A percentile compares a stretch with the other conserved stretches of the same genome.
These are phyloP conservation scores for Orbilia javanica DNA, from an alignment of 2,329 filamentous ascomycete genomes.

Conservation along the genomic window DNA sequence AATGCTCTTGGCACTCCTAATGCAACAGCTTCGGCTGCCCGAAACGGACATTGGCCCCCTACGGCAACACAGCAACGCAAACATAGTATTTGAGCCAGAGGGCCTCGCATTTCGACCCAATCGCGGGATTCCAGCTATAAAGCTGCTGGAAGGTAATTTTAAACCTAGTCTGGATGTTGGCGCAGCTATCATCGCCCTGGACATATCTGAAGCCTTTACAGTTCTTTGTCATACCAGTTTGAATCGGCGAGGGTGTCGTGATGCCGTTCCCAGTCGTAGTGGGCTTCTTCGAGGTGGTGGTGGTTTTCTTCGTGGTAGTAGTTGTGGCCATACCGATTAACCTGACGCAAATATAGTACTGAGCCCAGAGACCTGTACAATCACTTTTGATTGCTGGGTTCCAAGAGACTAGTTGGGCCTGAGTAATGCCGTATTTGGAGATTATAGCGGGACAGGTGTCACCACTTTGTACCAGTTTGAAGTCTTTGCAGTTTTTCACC, in stretches of 20 bases:
- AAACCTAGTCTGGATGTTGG: too few relatives aligned
- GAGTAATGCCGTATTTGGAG: neutral
- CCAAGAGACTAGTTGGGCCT: neutral
- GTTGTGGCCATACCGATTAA: neutral
- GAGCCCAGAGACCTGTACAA: neutral
- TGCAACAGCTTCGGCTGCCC: neutral
- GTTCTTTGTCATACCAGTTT: too few relatives aligned
- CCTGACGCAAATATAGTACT: neutral
- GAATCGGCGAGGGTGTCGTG: too few relatives aligned
- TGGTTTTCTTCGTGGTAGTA: too few relatives aligned
- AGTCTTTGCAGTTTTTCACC: neutral
- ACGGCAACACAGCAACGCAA: neutral
- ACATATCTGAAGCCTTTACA: too few relatives aligned
- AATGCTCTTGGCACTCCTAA: too few relatives aligned
- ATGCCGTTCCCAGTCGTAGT: neutral
- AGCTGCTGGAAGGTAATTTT: too few relatives aligned
- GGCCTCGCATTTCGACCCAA: too few relatives aligned
- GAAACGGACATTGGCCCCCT: slow-evolving; percentile 27
- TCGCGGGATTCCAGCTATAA: too few relatives aligned
- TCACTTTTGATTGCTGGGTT: neutral
- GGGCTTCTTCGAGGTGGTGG: too few relatives aligned
- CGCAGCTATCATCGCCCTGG: too few relatives aligned
- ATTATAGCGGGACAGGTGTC: neutral
- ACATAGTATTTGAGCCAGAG: too few relatives aligned
- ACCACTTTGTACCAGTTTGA: neutral